Evolutionary conservation across 1,139 yeast species (phyloP), one percentile per base, ranked within the genome.

Genomic region (Kodamaea derodonti): DNA sequence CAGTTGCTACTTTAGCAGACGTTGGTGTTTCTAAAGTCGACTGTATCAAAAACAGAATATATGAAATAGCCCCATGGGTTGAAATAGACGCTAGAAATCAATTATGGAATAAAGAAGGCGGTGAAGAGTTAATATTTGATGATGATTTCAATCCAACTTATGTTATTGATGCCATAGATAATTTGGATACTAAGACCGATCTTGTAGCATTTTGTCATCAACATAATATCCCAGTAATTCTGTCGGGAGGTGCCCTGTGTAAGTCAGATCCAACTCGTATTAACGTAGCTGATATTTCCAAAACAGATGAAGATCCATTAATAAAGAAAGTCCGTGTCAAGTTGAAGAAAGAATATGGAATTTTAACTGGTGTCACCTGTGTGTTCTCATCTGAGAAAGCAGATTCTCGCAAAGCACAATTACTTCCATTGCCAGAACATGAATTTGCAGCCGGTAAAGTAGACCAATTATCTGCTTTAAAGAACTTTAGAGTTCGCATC

Each of bases 201-300:
- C 66, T 92, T 36, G 65, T 92, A 44, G 80, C 82, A 24, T 88
- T 72, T 60, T 84, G 95, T 47, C 65, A 80, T 54, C 68, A 69
- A 17, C 65, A 76, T 31, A 58, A 68, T 1, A 56, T 90, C 27
- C 75, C 75, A 13, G 82, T 87, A 20, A 75, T 92, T 30, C 81
- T 95, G 3, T 85, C 96, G 0, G 95, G 95, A 76, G 98, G 98
- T 16, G 97, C 98, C 1, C 95, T 96, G 6, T 84, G 95, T 49
- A 69, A 69, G 42, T 62, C 72, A 4, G 75, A 69, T 45, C 74
- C 75, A 6, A 65, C 75, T 13, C 51, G 75, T 39, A 59, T 69
- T 33, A 69, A 69, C 45, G 53, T 69, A 13, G 59, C 66, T 12
- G 75, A 69, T 41, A 63, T 69, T 30, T 64, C 71, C 42, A 68